These are phyloP conservation scores for Rusavskia elegans DNA, from an alignment of 495 filamentous ascomycete genomes.

Conservation along the genomic window DNA sequence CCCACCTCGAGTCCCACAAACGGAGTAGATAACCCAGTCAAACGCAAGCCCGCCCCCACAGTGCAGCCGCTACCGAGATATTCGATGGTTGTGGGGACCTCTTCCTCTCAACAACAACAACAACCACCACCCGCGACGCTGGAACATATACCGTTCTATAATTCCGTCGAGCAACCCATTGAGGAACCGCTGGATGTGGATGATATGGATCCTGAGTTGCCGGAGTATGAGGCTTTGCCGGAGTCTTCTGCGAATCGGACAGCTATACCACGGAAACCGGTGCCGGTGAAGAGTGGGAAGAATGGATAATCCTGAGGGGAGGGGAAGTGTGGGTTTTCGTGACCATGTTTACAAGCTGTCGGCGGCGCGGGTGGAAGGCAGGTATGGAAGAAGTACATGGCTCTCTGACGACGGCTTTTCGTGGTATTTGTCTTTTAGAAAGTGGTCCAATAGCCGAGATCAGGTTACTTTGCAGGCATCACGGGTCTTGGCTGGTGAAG, in stretches of 20 bases:
- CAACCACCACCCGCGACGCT: neutral
- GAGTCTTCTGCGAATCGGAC: neutral
- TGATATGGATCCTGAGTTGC: neutral
- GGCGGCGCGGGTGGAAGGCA: no score
- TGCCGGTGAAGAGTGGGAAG: neutral
- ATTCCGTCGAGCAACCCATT: neutral
- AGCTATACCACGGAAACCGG: neutral
- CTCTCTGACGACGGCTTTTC: no score
- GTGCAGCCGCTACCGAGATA: constrained; percentile 9
- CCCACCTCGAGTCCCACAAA: neutral
- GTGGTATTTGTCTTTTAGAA: no score
- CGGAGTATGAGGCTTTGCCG: neutral
- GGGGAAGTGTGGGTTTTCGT: no score
- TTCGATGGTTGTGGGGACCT: constrained; percentile 6
- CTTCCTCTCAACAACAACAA: neutral
- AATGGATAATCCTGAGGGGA: no score
- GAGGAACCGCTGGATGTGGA: neutral
- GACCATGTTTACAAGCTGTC: no score
- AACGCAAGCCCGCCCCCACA: constrained; percentile 11
- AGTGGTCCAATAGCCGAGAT: no score
- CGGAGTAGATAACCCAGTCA: neutral
- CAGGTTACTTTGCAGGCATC: no score
- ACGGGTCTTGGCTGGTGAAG: no score
- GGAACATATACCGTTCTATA: constrained; percentile 2
- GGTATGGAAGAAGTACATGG: no score